phyloP scores from a whole-genome alignment of 768 basidiomycete genomes.

The Hygrophorus pudorinus region DNA sequence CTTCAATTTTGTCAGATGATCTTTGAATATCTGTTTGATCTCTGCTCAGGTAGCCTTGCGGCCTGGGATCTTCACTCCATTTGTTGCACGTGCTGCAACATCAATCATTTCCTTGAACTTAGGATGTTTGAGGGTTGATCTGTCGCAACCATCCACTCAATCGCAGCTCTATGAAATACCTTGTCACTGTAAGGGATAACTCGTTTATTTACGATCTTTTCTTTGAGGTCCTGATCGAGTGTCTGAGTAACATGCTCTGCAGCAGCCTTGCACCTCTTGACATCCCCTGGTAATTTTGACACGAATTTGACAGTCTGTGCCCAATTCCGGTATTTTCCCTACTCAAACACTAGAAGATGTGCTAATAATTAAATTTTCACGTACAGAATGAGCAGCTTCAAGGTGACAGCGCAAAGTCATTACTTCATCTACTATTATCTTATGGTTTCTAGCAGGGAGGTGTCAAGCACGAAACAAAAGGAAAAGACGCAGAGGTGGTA shows the following conservation, averaged over 20 bases:
- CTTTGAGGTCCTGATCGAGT: slow-evolving; percentile 18
- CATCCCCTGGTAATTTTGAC: slow-evolving; percentile 20
- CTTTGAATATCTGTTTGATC: slow-evolving; percentile 22
- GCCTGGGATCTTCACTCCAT: slow-evolving; percentile 26
- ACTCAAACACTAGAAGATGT: neutral
- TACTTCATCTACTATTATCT: slow-evolving; percentile 4
- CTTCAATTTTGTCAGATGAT: too few relatives aligned
- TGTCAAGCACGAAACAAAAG: neutral
- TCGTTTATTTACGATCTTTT: slow-evolving; percentile 8
- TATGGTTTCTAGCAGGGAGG: neutral
- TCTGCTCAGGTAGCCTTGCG: slow-evolving; percentile 15
- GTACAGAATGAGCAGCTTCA: slow-evolving; percentile 9
- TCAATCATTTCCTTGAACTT: slow-evolving; percentile 26
- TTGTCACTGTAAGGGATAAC: slow-evolving; percentile 20
- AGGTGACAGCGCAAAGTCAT: slow-evolving; percentile 11
- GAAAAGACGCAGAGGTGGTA: too few relatives aligned
- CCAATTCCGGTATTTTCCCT: slow-evolving; percentile 20
- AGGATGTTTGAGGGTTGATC: slow-evolving; percentile 30
- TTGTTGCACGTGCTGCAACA: slow-evolving; percentile 24
- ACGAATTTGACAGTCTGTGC: slow-evolving; percentile 14
- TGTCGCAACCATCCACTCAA: slow-evolving; percentile 27
- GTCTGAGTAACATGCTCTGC: slow-evolving; percentile 2
- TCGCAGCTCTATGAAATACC: slow-evolving; percentile 19
- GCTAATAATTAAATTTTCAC: neutral
- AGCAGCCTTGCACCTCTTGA: slow-evolving; percentile 9